phyloP scores from a whole-genome alignment of 129 eudicot genomes.

The Sambucus nigra region DNA sequence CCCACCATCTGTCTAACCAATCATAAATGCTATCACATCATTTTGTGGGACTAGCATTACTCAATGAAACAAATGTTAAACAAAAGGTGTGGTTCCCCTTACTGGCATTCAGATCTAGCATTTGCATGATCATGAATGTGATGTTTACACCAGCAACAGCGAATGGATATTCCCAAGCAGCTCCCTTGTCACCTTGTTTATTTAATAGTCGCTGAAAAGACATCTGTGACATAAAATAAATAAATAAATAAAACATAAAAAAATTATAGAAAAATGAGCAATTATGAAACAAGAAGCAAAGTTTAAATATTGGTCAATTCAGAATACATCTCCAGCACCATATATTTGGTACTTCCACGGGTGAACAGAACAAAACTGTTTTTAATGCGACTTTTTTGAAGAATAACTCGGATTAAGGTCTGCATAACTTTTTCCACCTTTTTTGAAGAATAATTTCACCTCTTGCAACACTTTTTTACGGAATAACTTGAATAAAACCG shows the following conservation, averaged over 20 bases:
- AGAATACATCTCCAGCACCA: not conserved
- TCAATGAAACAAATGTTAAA: not conserved
- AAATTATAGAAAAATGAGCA: not conserved
- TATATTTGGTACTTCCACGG: too few relatives aligned
- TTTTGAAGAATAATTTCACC: too few relatives aligned
- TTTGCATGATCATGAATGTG: constrained; percentile 88
- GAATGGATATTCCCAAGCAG: constrained; percentile 92
- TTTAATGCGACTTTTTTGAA: not conserved
- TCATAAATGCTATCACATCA: too few relatives aligned
- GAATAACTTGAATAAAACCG: too few relatives aligned
- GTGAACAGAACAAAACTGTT: constrained; percentile 4
- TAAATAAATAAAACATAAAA: not conserved
- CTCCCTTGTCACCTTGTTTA: constrained; percentile 61
- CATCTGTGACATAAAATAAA: constrained; percentile 28
- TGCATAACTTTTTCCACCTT: too few relatives aligned
- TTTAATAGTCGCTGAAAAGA: constrained; percentile 58
- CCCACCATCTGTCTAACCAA: too few relatives aligned
- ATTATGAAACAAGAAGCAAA: not conserved
- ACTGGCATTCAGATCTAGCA: constrained; percentile 80
- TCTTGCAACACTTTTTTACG: too few relatives aligned
- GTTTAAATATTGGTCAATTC: not conserved
- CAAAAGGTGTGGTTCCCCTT: constrained; percentile 20
- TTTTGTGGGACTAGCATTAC: too few relatives aligned
- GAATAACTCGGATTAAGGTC: not conserved
- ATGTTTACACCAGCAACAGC: constrained; percentile 97